Evolutionary conservation across 441 rosid species (phyloP).

Genomic region (Populus hybrid): DNA sequence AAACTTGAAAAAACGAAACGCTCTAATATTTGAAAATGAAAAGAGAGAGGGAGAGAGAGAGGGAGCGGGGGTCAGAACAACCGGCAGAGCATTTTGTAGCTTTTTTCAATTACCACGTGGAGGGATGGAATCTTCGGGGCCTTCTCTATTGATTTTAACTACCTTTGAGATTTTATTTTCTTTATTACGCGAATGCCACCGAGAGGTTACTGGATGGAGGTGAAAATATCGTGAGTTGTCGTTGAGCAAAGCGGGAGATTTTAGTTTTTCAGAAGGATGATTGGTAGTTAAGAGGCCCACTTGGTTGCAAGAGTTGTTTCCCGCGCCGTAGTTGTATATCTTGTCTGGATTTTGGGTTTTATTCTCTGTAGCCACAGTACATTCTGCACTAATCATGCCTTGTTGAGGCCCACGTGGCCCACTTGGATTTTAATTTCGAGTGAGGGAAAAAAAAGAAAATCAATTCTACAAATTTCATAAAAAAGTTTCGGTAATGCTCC

Average conservation of each 20-base stretch:
- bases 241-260: neutral
- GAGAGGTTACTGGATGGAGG: neutral
- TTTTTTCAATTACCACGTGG: neutral
- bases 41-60: neutral
- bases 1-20: neutral
- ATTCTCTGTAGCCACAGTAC: too few species aligned
- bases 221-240: neutral
- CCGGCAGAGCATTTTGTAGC: conserved; percentile 13
- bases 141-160: neutral
- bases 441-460: too few species aligned
- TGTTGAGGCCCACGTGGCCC: too few species aligned
- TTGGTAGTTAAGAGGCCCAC: neutral
- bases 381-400: too few species aligned
- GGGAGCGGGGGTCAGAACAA: neutral
- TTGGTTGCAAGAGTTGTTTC: conserved; percentile 1
- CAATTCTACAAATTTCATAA: too few species aligned
- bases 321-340: conserved; percentile 7
- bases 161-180: neutral
- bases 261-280: neutral
- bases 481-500: too few species aligned
- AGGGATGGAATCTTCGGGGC: conserved; percentile 33
- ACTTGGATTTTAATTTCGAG: too few species aligned
- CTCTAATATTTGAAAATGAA: neutral
- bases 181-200: conserved; percentile 34
- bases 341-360: neutral